Percentiles rank a stretch among this genome's conserved stretches.
These are phyloP conservation scores for Paramecium bursaria DNA, from an alignment of 73 alveolate genomes.

Conservation along the genomic window DNA sequence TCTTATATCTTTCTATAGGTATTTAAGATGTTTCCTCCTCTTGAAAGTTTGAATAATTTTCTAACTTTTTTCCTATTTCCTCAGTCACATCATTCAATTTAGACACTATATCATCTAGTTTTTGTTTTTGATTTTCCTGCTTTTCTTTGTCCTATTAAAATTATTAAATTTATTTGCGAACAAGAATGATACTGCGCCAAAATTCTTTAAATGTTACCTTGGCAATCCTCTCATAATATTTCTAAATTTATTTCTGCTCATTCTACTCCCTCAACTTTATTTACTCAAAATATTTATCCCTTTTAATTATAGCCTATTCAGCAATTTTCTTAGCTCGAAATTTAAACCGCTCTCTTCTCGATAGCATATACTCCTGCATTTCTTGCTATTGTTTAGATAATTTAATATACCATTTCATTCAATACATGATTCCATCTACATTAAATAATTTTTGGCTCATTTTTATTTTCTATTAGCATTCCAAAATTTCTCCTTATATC, in stretches of 20 bases:
- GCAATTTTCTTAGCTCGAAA: slow-evolving; percentile 60
- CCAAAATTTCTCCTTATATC: slow-evolving; percentile 62
- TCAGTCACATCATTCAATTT: slow-evolving; percentile 56
- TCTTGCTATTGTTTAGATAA: slow-evolving; percentile 36
- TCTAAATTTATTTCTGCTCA: not conserved
- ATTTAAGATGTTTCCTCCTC: slow-evolving; percentile 25
- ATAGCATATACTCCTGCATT: slow-evolving; percentile 55
- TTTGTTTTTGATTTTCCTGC: slow-evolving; percentile 47
- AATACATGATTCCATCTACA: slow-evolving; percentile 64
- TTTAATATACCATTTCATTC: slow-evolving; percentile 53
- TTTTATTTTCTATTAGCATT: slow-evolving; percentile 48
- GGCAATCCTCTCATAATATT: not conserved
- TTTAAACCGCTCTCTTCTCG: slow-evolving; percentile 61
- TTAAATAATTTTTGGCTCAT: slow-evolving; percentile 55
- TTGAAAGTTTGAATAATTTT: slow-evolving; percentile 1
- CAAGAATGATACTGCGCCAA: slow-evolving; percentile 50
- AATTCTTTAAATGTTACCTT: slow-evolving; percentile 19
- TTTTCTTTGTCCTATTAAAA: slow-evolving; percentile 62
- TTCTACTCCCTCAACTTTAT: slow-evolving; percentile 53
- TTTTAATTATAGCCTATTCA: slow-evolving; percentile 57
- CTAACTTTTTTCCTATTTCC: slow-evolving; percentile 55
- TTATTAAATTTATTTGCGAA: slow-evolving; percentile 54
- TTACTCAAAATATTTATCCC: slow-evolving; percentile 32
- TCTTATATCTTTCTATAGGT: slow-evolving; percentile 23
- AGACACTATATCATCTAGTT: slow-evolving; percentile 46